A percentile compares a stretch with the other conserved stretches of the same genome.
Evolutionary conservation across 2,329 filamentous ascomycete genomes (phyloP).

Genomic region (Verticillium nubilum): DNA sequence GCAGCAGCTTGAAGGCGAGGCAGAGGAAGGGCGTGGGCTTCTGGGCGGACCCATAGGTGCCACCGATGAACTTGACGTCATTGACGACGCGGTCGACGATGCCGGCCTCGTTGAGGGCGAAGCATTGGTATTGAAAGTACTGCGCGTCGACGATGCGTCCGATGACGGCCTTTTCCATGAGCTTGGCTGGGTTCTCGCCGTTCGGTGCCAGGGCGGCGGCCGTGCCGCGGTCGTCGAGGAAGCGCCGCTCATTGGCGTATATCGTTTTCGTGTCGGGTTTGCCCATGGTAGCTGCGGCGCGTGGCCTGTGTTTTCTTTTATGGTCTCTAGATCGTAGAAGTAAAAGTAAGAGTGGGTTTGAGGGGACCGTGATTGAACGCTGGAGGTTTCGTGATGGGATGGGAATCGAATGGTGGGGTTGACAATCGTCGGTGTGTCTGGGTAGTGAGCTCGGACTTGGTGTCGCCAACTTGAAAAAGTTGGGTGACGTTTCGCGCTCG

Average conservation of each 20-base stretch:
- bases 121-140: constrained; percentile 99
- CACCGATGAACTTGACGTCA: constrained; percentile 75
- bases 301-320: too few relatives aligned
- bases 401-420: neutral
- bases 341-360: too few relatives aligned
- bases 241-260: constrained; percentile 72
- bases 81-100: constrained; percentile 87
- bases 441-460: neutral
- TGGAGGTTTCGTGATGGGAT: neutral
- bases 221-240: constrained; percentile 89
- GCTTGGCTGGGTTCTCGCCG: constrained; percentile 88
- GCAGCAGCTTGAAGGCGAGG: constrained; percentile 88
- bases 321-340: too few relatives aligned
- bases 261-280: constrained; percentile 42
- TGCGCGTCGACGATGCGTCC: constrained; percentile 94
- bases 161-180: constrained; percentile 91
- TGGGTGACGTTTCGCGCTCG: neutral
- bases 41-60: constrained; percentile 78
- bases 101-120: constrained; percentile 79
- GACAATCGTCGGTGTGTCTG: neutral
- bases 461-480: neutral
- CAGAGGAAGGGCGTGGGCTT: constrained; percentile 91
- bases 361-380: neutral
- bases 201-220: constrained; percentile 69
- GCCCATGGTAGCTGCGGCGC: constrained; percentile 16